Percentiles rank a stretch among this genome's conserved stretches.
These are phyloP conservation scores for Coemansia umbellata DNA, from an alignment of 192 early-diverging fungal genomes.

Conservation along the genomic window DNA sequence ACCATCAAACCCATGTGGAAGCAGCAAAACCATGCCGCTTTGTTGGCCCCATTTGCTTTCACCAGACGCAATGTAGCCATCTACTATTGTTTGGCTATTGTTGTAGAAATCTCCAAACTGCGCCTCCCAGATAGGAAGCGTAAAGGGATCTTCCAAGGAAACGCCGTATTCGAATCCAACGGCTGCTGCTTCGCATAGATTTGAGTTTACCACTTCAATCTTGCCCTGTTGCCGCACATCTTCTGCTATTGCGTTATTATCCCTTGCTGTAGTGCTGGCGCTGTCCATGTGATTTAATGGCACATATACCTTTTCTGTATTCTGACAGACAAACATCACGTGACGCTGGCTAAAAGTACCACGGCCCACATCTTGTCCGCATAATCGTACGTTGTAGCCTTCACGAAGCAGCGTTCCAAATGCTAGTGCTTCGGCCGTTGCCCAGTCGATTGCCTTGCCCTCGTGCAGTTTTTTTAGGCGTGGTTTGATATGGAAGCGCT, in stretches of 20 bases:
- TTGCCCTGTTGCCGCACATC: slow-evolving; percentile 47
- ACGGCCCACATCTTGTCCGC: slow-evolving; percentile 95
- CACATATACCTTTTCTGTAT: slow-evolving; percentile 77
- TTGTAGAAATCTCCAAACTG: slow-evolving; percentile 99
- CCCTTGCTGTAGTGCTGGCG: background rate
- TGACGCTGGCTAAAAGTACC: slow-evolving; percentile 98
- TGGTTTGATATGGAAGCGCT: slow-evolving; percentile 87
- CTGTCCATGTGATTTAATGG: slow-evolving; percentile 73
- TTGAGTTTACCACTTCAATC: slow-evolving; percentile 88
- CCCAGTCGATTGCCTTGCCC: slow-evolving; percentile 85
- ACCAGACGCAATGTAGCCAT: slow-evolving; percentile 82
- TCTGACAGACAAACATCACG: slow-evolving; percentile 91
- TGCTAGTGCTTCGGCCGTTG: slow-evolving; percentile 89
- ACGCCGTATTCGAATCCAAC: slow-evolving; percentile 95
- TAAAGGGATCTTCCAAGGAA: slow-evolving; percentile 82
- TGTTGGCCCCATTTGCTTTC: slow-evolving; percentile 96
- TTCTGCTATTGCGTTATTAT: background rate
- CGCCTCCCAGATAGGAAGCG: slow-evolving; percentile 96
- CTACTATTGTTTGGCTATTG: slow-evolving; percentile 92
- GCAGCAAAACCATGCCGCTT: slow-evolving; percentile 83
- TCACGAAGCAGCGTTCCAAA: slow-evolving; percentile 84
- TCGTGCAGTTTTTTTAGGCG: slow-evolving; percentile 69
- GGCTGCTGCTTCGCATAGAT: slow-evolving; percentile 88
- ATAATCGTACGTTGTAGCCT: slow-evolving; percentile 85
- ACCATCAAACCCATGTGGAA: slow-evolving; percentile 95